Evolutionary conservation across 768 basidiomycete species (phyloP).

Genomic region (Sarcomyxa edulis): DNA sequence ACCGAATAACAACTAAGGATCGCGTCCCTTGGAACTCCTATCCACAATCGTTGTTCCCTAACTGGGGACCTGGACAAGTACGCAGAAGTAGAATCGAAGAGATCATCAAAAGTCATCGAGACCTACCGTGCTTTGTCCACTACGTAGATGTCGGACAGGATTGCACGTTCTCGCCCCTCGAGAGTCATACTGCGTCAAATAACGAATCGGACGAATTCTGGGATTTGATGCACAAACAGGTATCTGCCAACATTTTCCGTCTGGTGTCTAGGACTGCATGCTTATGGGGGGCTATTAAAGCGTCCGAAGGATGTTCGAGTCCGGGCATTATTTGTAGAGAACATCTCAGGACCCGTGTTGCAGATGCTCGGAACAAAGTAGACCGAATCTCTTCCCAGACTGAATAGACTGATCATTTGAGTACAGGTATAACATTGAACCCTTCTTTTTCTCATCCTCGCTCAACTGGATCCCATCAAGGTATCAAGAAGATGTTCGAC

Average conservation of each 20-base stretch:
- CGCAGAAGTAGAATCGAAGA: constrained; percentile 29
- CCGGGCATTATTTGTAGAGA: constrained; percentile 45
- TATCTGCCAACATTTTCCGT: constrained; percentile 14
- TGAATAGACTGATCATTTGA: neutral
- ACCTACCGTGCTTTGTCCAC: constrained; percentile 23
- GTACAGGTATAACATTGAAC: constrained; percentile 46
- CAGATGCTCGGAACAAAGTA: constrained; percentile 50
- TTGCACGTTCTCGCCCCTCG: constrained; percentile 22
- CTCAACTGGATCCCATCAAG: constrained; percentile 65
- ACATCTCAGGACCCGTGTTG: constrained; percentile 43
- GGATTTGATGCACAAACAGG: constrained; percentile 23
- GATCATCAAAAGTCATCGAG: constrained; percentile 16
- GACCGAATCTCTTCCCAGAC: constrained; percentile 2
- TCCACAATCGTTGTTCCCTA: constrained; percentile 48
- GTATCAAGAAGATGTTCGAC: constrained; percentile 44
- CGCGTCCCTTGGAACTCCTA: constrained; percentile 31
- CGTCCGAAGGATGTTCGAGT: constrained; percentile 31
- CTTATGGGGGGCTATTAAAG: constrained; percentile 6
- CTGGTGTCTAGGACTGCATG: neutral
- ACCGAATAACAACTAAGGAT: neutral
- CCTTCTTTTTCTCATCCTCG: constrained; percentile 62
- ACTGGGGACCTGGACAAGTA: constrained; percentile 48
- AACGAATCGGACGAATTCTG: constrained; percentile 24
- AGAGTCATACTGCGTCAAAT: constrained; percentile 14
- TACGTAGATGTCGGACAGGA: constrained; percentile 34